Conservation (phyloP, 495 filamentous ascomycete genomes). For the Cercophora newfieldiana region DNA sequence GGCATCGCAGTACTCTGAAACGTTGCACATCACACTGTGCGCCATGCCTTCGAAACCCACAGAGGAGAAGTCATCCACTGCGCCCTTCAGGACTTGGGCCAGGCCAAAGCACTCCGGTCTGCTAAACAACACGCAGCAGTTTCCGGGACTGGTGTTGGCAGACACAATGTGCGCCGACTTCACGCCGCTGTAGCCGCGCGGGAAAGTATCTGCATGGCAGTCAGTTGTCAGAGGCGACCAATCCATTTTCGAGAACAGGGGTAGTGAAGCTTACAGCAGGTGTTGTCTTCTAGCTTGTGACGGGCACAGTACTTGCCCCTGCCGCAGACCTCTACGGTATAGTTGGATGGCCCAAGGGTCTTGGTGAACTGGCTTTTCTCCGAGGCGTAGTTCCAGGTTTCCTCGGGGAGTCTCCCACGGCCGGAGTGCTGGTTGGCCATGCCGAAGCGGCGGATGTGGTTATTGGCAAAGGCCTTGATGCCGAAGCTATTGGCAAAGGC, state of each 20-base stretch:
- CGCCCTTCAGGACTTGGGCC: conserved; percentile 25
- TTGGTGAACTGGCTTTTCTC: neutral
- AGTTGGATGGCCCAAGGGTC: conserved; percentile 13
- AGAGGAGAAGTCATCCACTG: conserved; percentile 2
- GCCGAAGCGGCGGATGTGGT: conserved; percentile 16
- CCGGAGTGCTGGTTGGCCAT: neutral
- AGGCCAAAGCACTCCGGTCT: conserved; percentile 19
- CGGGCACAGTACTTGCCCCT: conserved; percentile 21
- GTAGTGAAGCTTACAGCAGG: conserved; percentile 10
- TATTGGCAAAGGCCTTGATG: neutral
- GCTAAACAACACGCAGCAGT: conserved; percentile 26
- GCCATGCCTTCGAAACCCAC: conserved; percentile 16
- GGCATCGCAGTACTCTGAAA: conserved; percentile 20
- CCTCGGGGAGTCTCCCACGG: neutral
- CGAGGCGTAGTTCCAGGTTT: conserved; percentile 6
- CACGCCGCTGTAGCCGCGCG: conserved; percentile 16
- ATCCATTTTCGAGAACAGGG: neutral
- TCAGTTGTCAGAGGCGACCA: too few species aligned
- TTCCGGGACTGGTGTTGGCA: conserved; percentile 13
- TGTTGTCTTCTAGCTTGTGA: conserved; percentile 14
- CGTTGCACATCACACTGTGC: conserved; percentile 23
- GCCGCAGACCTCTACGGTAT: conserved; percentile 19
- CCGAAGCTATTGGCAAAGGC: conserved; percentile 15
- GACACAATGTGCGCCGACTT: conserved; percentile 19
- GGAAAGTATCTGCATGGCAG: conserved; percentile 19